Percentiles rank a stretch among this genome's conserved stretches.
Evolutionary conservation across 2,329 filamentous ascomycete genomes (phyloP).

Genomic region (Triangularia setosa): DNA sequence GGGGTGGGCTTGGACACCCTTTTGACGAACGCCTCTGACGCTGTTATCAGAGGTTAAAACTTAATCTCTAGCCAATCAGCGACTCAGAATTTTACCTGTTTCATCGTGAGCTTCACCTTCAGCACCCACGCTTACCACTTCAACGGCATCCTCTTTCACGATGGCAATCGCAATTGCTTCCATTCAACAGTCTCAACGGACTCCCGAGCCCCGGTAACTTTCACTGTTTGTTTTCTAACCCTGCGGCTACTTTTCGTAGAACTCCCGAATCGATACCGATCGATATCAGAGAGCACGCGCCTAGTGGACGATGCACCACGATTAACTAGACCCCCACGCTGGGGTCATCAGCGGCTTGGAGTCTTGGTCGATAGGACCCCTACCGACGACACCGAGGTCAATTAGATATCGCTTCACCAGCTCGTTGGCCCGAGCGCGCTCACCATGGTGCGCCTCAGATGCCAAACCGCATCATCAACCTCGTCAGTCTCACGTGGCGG

Average conservation of each 20-base stretch:
- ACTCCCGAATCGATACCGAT: neutral
- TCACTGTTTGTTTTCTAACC: neutral
- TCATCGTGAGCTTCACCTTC: neutral
- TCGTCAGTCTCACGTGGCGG: neutral
- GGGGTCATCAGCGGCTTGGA: constrained; percentile 1
- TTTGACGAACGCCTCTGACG: constrained; percentile 5
- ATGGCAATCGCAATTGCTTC: neutral
- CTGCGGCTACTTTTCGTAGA: neutral
- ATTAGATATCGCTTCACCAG: neutral
- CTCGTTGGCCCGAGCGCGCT: neutral
- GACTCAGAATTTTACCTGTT: neutral
- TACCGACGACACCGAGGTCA: neutral
- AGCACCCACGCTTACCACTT: neutral
- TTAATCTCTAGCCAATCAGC: constrained; percentile 5
- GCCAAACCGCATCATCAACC: neutral
- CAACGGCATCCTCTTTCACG: neutral
- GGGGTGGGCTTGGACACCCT: neutral
- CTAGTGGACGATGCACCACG: neutral
- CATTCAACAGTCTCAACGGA: neutral
- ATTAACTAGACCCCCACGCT: neutral
- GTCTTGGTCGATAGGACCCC: neutral
- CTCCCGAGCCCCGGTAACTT: neutral
- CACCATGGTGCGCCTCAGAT: neutral
- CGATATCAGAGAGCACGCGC: neutral
- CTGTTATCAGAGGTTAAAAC: constrained; percentile 7